phyloP scores from a whole-genome alignment of 495 filamentous ascomycete genomes.

The Trichoderma erinaceum region DNA sequence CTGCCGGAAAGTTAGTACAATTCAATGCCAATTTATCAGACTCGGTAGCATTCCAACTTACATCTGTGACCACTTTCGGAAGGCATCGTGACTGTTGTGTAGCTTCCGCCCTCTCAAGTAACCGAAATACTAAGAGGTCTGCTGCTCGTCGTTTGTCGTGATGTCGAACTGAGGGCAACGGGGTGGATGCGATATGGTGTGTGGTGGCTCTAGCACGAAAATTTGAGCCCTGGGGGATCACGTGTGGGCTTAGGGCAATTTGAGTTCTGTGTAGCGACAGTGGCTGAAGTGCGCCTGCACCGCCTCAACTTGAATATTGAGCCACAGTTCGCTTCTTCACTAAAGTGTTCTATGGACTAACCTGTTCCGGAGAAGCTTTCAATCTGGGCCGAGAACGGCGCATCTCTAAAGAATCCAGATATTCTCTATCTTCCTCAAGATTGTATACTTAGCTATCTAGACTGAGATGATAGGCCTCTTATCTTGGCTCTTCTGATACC shows the following conservation, averaged over 20 bases:
- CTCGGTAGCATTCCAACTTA: constrained; percentile 44
- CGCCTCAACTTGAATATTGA: neutral
- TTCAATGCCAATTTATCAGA: constrained; percentile 14
- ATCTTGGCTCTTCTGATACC: too few relatives aligned
- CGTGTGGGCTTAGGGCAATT: constrained; percentile 15
- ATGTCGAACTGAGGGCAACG: constrained; percentile 23
- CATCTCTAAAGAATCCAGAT: too few relatives aligned
- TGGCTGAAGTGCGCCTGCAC: constrained; percentile 1
- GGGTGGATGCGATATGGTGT: constrained; percentile 24
- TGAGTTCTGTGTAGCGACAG: neutral
- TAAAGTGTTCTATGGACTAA: constrained; percentile 2
- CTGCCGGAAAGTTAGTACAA: constrained; percentile 42
- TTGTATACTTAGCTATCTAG: neutral
- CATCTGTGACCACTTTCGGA: constrained; percentile 77
- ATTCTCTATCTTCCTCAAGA: too few relatives aligned
- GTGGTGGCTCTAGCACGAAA: constrained; percentile 31
- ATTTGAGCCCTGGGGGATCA: constrained; percentile 17
- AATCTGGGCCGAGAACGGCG: neutral
- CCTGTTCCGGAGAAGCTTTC: neutral
- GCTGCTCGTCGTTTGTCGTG: constrained; percentile 17
- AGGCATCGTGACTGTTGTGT: constrained; percentile 62
- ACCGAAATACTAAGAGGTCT: constrained; percentile 24
- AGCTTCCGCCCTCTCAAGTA: constrained; percentile 31
- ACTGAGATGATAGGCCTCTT: too few relatives aligned
- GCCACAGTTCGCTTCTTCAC: neutral